Base-by-base conservation (phyloP, 306 rosid genomes). In the Castanopsis chinensis region DNA sequence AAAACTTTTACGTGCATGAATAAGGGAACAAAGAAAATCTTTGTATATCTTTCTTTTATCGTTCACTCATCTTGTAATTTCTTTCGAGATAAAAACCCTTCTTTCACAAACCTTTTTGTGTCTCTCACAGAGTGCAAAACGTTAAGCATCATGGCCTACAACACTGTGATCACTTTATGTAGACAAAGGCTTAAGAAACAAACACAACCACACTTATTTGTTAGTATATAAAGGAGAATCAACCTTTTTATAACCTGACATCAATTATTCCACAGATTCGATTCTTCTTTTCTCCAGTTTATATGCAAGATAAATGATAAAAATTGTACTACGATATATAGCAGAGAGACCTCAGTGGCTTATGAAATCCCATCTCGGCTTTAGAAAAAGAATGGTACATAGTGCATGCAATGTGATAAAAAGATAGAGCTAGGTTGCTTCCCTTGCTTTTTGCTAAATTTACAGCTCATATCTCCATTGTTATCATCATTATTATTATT, bases 381-480 rank as follows among this genome's bases (percentile, higher is more conserved):
- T 78, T 78, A 65, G 49, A 67, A 78, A 75, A 78, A 45, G 64
- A 33, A 33, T 58, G 64, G n/a, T 41, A 60, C 21, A 27, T 14
- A 3, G 41, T 45, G 17, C 69, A 28, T 28, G 30, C 41, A 63
- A 19, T 7, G 70, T 52, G 69, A 74, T 52, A 15, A 53, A 20
- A 53, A 68, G 35, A 37, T 21, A 49, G 19, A 56, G 23, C 58
- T 33, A 69, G 27, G 3, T 35, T 25, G 57, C 21, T 54, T 68
- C 64, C 13, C 49, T 76, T 57, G 45, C 54, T 81, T 76, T 71
- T 71, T 51, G 23, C 59, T 37, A 71, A 52, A 81, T 76, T 78
- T 79, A 86, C 89, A 86, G 86, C 78, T 81, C 86, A 86, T 55
- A 67, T 73, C 77, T 80, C 81, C 17, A 70, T 43, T 69, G 72